Conservation (phyloP, 2,329 filamentous ascomycete species). For the Trichoderma polysporum region DNA sequence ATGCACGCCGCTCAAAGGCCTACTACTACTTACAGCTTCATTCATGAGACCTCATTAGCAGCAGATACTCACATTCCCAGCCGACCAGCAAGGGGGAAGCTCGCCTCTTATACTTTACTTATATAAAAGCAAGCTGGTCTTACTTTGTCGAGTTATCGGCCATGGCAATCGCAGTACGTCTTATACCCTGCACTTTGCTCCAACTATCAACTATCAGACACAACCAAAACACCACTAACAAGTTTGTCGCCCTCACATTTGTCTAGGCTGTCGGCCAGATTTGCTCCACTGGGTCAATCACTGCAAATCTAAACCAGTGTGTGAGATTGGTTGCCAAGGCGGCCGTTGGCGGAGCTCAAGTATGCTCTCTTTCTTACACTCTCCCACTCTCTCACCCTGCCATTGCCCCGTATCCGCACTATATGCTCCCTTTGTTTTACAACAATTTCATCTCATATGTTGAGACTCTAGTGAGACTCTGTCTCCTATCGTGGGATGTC, state of each 20-base stretch:
- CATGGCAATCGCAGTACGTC: constrained; percentile 13
- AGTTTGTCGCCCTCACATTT: neutral
- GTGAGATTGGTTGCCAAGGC: constrained; percentile 70
- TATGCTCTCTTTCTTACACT: constrained; percentile 37
- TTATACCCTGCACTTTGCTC: neutral
- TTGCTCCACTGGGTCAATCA: constrained; percentile 77
- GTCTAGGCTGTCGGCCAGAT: constrained; percentile 79
- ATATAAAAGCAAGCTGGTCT: too few relatives aligned
- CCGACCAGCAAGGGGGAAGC: neutral
- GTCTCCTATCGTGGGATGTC: constrained; percentile 5
- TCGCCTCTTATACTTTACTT: neutral
- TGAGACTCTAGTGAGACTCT: constrained; percentile 13
- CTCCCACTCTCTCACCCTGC: neutral
- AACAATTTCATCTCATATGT: neutral
- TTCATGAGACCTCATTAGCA: neutral
- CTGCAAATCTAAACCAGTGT: constrained; percentile 78
- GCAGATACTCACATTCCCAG: neutral
- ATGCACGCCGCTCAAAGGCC: too few relatives aligned
- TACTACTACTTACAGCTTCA: neutral
- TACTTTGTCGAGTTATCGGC: neutral
- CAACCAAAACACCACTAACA: neutral
- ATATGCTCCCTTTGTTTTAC: neutral
- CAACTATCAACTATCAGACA: neutral
- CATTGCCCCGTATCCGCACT: neutral
- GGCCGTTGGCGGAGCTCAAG: constrained; percentile 73